A percentile compares a stretch with the other conserved stretches of the same genome.
These are phyloP conservation scores for Macrophomina tecta DNA, from an alignment of 2,329 filamentous ascomycete genomes.

Conservation along the genomic window DNA sequence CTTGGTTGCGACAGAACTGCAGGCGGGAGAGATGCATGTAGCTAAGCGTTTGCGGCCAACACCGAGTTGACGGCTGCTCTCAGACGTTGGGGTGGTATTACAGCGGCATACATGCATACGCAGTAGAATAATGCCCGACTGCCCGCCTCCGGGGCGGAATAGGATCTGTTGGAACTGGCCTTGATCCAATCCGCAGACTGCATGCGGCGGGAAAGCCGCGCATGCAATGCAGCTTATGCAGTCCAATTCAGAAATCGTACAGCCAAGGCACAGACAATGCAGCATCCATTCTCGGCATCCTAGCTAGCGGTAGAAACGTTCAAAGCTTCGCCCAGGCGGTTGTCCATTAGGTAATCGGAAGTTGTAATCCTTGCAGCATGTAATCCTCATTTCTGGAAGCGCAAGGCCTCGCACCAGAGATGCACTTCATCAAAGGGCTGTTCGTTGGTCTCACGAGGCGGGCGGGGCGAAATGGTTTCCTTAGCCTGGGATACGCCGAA, in stretches of 20 bases:
- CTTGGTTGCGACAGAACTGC: neutral
- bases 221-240: slow-evolving; percentile 16
- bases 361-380: neutral
- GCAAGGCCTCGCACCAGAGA: slow-evolving; percentile 32
- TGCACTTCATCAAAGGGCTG: slow-evolving; percentile 28
- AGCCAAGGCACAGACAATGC: neutral
- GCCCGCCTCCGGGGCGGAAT: neutral
- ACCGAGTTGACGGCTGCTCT: neutral
- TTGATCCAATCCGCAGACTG: neutral
- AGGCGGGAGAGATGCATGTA: neutral
- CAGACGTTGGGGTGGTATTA: neutral
- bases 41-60: neutral
- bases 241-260: neutral
- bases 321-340: neutral
- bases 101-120: slow-evolving; percentile 6
- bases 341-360: neutral
- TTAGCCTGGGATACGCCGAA: slow-evolving; percentile 27
- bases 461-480: slow-evolving; percentile 23
- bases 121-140: slow-evolving; percentile 1
- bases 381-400: slow-evolving; percentile 22
- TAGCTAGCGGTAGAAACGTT: neutral
- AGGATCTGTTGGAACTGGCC: neutral
- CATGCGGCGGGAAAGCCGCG: slow-evolving; percentile 17
- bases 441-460: slow-evolving; percentile 10
- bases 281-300: slow-evolving; percentile 13